A percentile compares a stretch with the other conserved stretches of the same genome.
These are phyloP conservation scores for Vitis hybrid DNA, from an alignment of 177 flowering plant genomes.

Conservation along the genomic window DNA sequence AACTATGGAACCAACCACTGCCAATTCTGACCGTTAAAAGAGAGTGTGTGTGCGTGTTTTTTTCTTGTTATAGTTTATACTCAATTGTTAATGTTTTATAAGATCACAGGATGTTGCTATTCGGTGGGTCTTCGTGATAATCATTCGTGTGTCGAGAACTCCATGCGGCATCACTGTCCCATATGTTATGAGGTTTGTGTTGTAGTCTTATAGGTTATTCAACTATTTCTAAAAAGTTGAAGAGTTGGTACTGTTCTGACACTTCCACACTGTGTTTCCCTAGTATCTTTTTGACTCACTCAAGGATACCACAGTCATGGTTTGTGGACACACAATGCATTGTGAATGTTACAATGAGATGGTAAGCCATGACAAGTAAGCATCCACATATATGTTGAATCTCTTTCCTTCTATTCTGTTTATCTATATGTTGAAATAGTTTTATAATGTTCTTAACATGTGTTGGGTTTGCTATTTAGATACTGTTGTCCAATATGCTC, in stretches of 20 bases:
- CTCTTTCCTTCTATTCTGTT: not conserved
- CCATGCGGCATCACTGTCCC: conserved; percentile 91
- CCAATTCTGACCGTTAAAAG: too few relatives aligned
- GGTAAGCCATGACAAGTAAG: conserved; percentile 75
- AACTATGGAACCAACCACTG: too few relatives aligned
- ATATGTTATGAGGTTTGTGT: conserved; percentile 87
- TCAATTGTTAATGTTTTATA: conserved; percentile 3
- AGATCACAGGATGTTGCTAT: conserved; percentile 60
- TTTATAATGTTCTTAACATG: not conserved
- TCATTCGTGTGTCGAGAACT: conserved; percentile 85
- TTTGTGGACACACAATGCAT: conserved; percentile 98
- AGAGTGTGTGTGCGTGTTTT: too few relatives aligned
- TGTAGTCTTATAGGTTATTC: conserved; percentile 3
- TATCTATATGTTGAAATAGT: not conserved
- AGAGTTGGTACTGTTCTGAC: not conserved
- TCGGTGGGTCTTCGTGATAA: conserved; percentile 52
- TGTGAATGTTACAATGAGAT: conserved; percentile 74
- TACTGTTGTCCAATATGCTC: conserved; percentile 94
- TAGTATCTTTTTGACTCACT: conserved; percentile 96
- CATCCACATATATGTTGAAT: conserved; percentile 1
- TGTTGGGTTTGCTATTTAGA: conserved; percentile 34
- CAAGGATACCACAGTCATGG: conserved; percentile 75
- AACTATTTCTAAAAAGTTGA: not conserved
- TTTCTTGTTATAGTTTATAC: not conserved
- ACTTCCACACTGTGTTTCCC: conserved; percentile 1